Percentiles rank a stretch among this genome's conserved stretches.
Evolutionary conservation across 805 yeast genomes (phyloP).

Genomic region (Metschnikowia hibisci): DNA sequence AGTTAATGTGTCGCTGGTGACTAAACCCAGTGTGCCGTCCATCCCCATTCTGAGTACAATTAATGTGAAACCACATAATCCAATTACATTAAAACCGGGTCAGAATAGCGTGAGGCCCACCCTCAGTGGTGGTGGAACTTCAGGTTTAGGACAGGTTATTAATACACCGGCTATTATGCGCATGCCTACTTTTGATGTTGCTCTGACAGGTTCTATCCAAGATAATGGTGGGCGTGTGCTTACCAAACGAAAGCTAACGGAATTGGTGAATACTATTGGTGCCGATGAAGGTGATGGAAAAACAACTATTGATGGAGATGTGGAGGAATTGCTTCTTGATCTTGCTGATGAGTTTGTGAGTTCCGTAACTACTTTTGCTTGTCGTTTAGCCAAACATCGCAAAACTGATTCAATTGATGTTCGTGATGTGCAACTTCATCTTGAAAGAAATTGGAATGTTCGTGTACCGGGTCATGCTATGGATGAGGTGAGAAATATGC

Average conservation of each 20-base stretch:
- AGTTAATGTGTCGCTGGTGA: slow-evolving; percentile 36
- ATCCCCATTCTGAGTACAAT: slow-evolving; percentile 69
- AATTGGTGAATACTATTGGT: slow-evolving; percentile 77
- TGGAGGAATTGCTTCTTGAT: slow-evolving; percentile 84
- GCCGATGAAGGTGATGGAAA: slow-evolving; percentile 90
- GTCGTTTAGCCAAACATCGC: slow-evolving; percentile 91
- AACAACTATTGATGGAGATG: slow-evolving; percentile 89
- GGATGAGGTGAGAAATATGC: slow-evolving; percentile 79
- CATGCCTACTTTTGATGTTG: slow-evolving; percentile 76
- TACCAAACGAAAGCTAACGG: slow-evolving; percentile 85
- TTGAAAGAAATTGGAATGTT: slow-evolving; percentile 92
- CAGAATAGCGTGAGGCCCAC: slow-evolving; percentile 60
- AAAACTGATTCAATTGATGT: slow-evolving; percentile 83
- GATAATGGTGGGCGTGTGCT: slow-evolving; percentile 74
- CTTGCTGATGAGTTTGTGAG: slow-evolving; percentile 94
- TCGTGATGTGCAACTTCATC: slow-evolving; percentile 84
- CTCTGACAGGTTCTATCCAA: slow-evolving; percentile 31
- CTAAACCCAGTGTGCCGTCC: slow-evolving; percentile 58
- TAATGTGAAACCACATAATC: slow-evolving; percentile 59
- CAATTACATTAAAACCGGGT: slow-evolving; percentile 61
- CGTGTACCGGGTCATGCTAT: slow-evolving; percentile 89
- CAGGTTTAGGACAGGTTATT: slow-evolving; percentile 57
- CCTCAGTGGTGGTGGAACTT: slow-evolving; percentile 77
- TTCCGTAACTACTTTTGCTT: slow-evolving; percentile 88
- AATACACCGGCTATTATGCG: slow-evolving; percentile 72